These are phyloP conservation scores for Rhizopogon sp. DNA, from an alignment of 768 basidiomycete species.

Conservation along the genomic window DNA sequence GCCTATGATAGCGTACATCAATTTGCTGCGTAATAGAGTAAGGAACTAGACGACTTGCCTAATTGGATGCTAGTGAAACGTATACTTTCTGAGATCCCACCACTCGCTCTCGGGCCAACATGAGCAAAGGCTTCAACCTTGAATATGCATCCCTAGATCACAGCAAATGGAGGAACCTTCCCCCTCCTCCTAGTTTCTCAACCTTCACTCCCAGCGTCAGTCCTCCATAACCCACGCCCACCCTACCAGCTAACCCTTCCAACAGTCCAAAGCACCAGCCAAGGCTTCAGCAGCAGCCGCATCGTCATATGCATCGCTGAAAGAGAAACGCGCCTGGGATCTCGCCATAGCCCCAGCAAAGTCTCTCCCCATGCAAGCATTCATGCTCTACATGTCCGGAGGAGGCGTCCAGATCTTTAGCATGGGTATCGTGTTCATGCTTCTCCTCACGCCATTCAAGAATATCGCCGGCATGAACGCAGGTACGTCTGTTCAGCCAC, in stretches of 20 bases:
- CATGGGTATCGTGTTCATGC: constrained; percentile 94
- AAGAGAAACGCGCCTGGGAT: constrained; percentile 82
- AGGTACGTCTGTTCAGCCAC: constrained; percentile 40
- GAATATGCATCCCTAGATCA: constrained; percentile 28
- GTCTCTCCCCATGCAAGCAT: constrained; percentile 91
- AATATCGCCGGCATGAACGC: constrained; percentile 75
- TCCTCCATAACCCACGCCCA: background rate
- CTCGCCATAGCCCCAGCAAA: constrained; percentile 82
- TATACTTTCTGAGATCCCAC: background rate
- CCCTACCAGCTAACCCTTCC: background rate
- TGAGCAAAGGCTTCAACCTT: constrained; percentile 15
- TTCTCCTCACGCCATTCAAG: constrained; percentile 82
- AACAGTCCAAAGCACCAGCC: constrained; percentile 38
- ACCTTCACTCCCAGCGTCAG: constrained; percentile 29
- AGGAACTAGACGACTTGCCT: no score
- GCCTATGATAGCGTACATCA: no score
- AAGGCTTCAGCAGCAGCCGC: constrained; percentile 31
- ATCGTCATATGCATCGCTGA: constrained; percentile 59
- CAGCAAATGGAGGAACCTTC: constrained; percentile 53
- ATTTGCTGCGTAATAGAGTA: no score
- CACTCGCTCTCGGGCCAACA: background rate
- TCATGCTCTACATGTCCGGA: constrained; percentile 99
- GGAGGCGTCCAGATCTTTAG: constrained; percentile 95
- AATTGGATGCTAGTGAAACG: background rate
- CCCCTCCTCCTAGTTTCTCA: constrained; percentile 66